Conservation (phyloP, 1,284 basidiomycete species). For the Ustilago lituana region DNA sequence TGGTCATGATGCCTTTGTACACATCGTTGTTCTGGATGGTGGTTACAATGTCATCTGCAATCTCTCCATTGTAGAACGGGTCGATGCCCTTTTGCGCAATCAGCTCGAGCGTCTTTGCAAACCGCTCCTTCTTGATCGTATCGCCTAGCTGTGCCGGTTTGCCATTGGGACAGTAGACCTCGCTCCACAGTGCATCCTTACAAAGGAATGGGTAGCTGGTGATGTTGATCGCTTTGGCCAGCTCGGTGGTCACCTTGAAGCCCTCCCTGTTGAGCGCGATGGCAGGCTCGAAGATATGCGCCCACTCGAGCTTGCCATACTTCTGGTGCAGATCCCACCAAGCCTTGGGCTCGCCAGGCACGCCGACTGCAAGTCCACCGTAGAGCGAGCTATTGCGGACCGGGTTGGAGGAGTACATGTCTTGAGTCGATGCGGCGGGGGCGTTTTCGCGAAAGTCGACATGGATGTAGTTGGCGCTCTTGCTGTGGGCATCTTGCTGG, state of each 20-base stretch:
- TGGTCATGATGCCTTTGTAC: conserved; percentile 61
- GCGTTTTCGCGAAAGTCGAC: conserved; percentile 69
- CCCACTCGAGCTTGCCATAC: conserved; percentile 66
- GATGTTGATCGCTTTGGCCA: conserved; percentile 51
- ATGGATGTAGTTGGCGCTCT: conserved; percentile 62
- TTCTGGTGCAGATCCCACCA: conserved; percentile 63
- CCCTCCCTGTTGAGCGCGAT: conserved; percentile 61
- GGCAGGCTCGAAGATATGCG: conserved; percentile 59
- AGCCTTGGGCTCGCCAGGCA: conserved; percentile 67
- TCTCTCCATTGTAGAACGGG: conserved; percentile 58
- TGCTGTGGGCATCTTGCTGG: conserved; percentile 18
- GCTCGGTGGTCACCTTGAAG: conserved; percentile 60
- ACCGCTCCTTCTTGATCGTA: conserved; percentile 42
- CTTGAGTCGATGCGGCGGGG: conserved; percentile 67
- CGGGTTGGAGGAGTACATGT: conserved; percentile 61
- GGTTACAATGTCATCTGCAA: conserved; percentile 54
- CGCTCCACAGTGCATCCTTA: conserved; percentile 57
- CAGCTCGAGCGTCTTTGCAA: conserved; percentile 53
- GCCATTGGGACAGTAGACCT: conserved; percentile 60
- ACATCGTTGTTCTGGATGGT: conserved; percentile 54
- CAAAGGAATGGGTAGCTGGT: conserved; percentile 52
- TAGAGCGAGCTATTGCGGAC: conserved; percentile 33
- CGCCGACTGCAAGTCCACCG: conserved; percentile 64
- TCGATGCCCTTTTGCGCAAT: conserved; percentile 51
- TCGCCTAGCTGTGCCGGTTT: conserved; percentile 54